These are phyloP conservation scores for Epichloe sylvatica DNA, from an alignment of 2,329 filamentous ascomycete genomes.

Conservation along the genomic window DNA sequence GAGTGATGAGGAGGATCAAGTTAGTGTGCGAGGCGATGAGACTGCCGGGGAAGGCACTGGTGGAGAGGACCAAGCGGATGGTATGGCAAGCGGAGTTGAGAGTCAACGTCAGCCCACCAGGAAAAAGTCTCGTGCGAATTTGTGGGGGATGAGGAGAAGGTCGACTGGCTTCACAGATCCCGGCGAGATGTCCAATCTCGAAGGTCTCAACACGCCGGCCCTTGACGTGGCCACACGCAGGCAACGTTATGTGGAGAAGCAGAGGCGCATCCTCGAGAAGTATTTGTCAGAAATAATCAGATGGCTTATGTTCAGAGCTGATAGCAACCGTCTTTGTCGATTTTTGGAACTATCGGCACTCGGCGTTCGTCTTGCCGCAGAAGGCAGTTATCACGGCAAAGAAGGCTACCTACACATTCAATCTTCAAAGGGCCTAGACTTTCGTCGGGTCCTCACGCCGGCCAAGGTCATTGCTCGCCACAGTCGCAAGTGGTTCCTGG, in stretches of 20 bases:
- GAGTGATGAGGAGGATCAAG: constrained; percentile 57
- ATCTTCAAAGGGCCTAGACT: constrained; percentile 77
- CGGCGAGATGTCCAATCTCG: constrained; percentile 28
- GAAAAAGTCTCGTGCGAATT: constrained; percentile 38
- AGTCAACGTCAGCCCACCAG: constrained; percentile 20
- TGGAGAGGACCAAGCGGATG: constrained; percentile 48
- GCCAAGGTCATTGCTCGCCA: constrained; percentile 68
- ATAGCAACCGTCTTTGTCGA: constrained; percentile 90
- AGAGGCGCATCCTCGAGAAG: constrained; percentile 72
- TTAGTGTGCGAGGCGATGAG: constrained; percentile 25
- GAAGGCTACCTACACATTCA: constrained; percentile 90
- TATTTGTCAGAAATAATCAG: constrained; percentile 91
- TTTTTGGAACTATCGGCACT: constrained; percentile 91
- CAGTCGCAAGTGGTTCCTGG: constrained; percentile 90
- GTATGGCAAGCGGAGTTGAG: constrained; percentile 21
- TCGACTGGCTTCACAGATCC: constrained; percentile 36
- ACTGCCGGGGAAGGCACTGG: constrained; percentile 39
- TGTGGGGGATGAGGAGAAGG: constrained; percentile 40
- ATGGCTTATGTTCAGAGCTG: constrained; percentile 91
- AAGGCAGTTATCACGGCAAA: constrained; percentile 95
- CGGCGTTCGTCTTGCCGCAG: constrained; percentile 82
- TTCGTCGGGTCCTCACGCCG: constrained; percentile 66
- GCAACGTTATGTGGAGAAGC: constrained; percentile 61
- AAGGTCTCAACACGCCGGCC: constrained; percentile 26
- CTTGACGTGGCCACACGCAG: constrained; percentile 29